A percentile compares a stretch with the other conserved stretches of the same genome.
These are phyloP conservation scores for Trypanosoma scelopori DNA, from an alignment of 208 protist species.

Conservation along the genomic window DNA sequence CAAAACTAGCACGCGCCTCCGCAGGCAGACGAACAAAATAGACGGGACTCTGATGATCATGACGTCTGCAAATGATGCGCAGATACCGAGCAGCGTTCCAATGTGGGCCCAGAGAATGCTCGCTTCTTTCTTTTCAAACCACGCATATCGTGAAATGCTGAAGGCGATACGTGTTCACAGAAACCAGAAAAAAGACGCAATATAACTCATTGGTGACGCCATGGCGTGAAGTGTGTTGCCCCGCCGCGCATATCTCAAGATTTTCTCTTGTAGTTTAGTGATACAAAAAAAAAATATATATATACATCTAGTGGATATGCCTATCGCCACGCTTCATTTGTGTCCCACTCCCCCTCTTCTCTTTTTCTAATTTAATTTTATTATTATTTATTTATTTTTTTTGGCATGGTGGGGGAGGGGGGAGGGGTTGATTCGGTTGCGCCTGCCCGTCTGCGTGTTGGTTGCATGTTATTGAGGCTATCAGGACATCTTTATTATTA, in stretches of 20 bases:
- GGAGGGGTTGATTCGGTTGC: no score
- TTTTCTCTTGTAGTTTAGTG: slow-evolving; percentile 7
- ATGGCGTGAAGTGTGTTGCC: background rate
- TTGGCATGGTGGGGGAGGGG: no score
- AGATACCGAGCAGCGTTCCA: slow-evolving; percentile 41
- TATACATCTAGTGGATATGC: no score
- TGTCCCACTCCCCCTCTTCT: no score
- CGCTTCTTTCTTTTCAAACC: slow-evolving; percentile 32
- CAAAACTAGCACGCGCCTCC: slow-evolving; percentile 27
- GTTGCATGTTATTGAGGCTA: no score
- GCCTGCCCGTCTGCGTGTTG: no score
- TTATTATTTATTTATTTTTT: no score
- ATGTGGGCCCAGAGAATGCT: slow-evolving; percentile 49
- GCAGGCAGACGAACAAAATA: slow-evolving; percentile 6
- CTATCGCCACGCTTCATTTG: no score
- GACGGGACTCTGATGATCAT: slow-evolving; percentile 59
- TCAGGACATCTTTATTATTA: no score
- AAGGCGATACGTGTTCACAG: slow-evolving; percentile 22
- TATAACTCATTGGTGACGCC: background rate
- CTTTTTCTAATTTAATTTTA: no score
- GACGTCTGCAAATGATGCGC: slow-evolving; percentile 63
- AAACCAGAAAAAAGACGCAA: background rate
- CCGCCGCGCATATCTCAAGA: background rate
- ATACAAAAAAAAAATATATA: no score
- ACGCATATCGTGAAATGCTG: slow-evolving; percentile 46